Base-by-base conservation (phyloP, 2,329 filamentous ascomycete species). In the Exophiala alcalophila region DNA sequence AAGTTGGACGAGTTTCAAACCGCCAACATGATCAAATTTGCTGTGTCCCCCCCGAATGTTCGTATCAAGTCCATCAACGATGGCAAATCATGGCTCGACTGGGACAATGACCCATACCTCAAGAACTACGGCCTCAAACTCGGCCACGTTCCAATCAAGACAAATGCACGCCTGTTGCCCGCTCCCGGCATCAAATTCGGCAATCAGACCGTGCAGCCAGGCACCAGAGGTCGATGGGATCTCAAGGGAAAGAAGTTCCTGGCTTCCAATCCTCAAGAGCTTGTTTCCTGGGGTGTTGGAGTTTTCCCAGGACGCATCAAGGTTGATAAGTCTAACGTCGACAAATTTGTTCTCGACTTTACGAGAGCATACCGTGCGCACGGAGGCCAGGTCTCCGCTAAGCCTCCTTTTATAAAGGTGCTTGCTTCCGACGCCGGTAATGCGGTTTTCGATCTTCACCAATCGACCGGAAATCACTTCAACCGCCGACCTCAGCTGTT, bases 1-100 rank as follows among this genome's bases (percentile, higher is more conserved):
- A 83, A 82, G 63, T 61, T 81, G 32, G 73, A 72, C 36, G 77
- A 80, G 40, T 57, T 59, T 0, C 73, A 94, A 67, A 96, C 91
- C 0, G 70, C 83, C 0, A 67, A 76, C 4, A 98, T 98, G 92
- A 96, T 98, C 69, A 91, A 85, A 63, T 88, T 91, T 57, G 90
- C 91, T 0, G 91, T 95, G 4, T 87, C 84, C 4, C 76, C 83
- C 1, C 92, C 92, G 0, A 61, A 63, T 0, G 62, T 80, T 20
- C 85, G 92, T n/a, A 77, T 79, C 53, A 56, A 61, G 0, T 78
- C 84, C 14, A 89, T 97, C 54, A 67, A 80, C 34, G 62, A 76
- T 3, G 84, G 84, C 11, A 77, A 95, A 6, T 59, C 67, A 0
- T 76, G 84, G 52, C 72, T 91, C 0, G 69, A 80, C 7, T 92